Evolutionary conservation across 176 grass and related monocot genomes (phyloP).

Genomic region (Triticum timopheevii): DNA sequence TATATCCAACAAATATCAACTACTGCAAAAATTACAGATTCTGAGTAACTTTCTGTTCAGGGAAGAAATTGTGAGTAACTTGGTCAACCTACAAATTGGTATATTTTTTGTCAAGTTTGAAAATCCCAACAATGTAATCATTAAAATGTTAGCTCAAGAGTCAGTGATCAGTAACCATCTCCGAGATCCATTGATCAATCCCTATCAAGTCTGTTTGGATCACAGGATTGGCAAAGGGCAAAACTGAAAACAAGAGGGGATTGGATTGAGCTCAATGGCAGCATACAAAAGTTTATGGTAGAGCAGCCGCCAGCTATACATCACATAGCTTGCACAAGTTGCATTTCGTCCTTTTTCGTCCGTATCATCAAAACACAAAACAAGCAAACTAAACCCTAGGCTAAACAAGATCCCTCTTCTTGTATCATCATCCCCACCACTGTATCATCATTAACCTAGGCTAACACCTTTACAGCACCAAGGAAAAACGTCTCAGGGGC

Average conservation of each 20-base stretch:
- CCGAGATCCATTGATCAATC: background rate
- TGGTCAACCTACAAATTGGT: too few relatives aligned
- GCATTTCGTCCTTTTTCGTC: conserved; percentile 24
- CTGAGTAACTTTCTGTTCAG: too few relatives aligned
- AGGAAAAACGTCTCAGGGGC: conserved; percentile 38
- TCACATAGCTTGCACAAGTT: conserved; percentile 41
- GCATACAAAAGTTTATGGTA: conserved; percentile 19
- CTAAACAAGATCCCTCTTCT: conserved; percentile 38
- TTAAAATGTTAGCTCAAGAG: background rate
- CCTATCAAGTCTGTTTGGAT: background rate
- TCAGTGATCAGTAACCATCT: background rate
- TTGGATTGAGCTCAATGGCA: background rate
- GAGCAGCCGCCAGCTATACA: conserved; percentile 41
- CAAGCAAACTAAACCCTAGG: conserved; percentile 39
- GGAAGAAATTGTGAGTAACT: too few relatives aligned
- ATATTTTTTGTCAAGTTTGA: too few relatives aligned
- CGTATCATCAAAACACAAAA: conserved; percentile 51
- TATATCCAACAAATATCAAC: too few relatives aligned
- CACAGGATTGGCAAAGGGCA: background rate
- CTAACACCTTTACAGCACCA: conserved; percentile 58
- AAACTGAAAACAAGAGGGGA: conserved; percentile 3
- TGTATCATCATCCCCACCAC: conserved; percentile 25
- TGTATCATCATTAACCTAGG: conserved; percentile 44
- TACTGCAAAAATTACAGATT: too few relatives aligned
- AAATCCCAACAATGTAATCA: too few relatives aligned